These are phyloP conservation scores for Alternaria consortialis DNA, from an alignment of 2,329 filamentous ascomycete species.

Conservation along the genomic window DNA sequence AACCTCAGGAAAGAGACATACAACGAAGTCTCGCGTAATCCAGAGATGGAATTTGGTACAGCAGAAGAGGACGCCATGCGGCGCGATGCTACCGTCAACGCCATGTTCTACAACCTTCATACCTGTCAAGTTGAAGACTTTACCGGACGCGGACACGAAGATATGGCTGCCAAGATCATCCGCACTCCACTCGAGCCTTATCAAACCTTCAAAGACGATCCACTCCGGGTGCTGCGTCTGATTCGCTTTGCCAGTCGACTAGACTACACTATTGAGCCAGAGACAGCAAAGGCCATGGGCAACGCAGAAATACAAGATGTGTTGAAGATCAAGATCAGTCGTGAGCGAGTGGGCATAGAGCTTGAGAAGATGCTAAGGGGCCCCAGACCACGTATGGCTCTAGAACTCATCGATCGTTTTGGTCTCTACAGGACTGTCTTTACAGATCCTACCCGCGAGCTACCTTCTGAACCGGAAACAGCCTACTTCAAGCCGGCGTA, in stretches of 20 bases:
- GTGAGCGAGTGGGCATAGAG: constrained; percentile 87
- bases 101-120: constrained; percentile 93
- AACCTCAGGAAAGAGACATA: constrained; percentile 95
- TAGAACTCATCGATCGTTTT: constrained; percentile 72
- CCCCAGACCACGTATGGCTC: constrained; percentile 66
- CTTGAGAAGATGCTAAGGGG: constrained; percentile 88
- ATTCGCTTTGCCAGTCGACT: constrained; percentile 91
- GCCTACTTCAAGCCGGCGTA: constrained; percentile 71
- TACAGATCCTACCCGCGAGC: constrained; percentile 68
- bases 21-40: constrained; percentile 85
- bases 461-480: constrained; percentile 65
- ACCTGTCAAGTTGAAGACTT: constrained; percentile 84
- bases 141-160: constrained; percentile 74
- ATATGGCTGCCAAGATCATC: constrained; percentile 77
- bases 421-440: constrained; percentile 78
- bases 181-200: constrained; percentile 86
- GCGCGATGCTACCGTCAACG: constrained; percentile 92
- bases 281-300: constrained; percentile 77
- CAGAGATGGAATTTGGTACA: constrained; percentile 92
- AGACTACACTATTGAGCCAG: constrained; percentile 77
- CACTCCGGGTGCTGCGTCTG: constrained; percentile 83
- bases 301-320: constrained; percentile 79
- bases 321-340: constrained; percentile 87
- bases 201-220: constrained; percentile 94
- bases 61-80: constrained; percentile 88